These are phyloP conservation scores for Mycena filopes DNA, from an alignment of 768 basidiomycete species.

Conservation along the genomic window DNA sequence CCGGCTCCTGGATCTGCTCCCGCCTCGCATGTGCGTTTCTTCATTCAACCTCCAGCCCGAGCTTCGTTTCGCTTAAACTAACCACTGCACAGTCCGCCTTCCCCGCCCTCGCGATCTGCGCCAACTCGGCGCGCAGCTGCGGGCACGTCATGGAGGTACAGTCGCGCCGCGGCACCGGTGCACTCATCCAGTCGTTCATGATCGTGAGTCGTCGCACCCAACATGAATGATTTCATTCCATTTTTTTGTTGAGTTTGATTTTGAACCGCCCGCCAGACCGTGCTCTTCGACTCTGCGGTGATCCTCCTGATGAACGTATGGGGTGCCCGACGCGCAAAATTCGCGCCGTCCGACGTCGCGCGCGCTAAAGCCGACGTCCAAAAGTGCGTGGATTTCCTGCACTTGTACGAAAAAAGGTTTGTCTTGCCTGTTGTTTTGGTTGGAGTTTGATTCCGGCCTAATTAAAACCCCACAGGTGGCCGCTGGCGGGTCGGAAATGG, in stretches of 20 bases:
- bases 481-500: constrained; percentile 18
- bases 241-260: too few species aligned
- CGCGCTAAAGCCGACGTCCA: constrained; percentile 21
- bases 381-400: constrained; percentile 18
- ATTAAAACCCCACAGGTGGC: constrained; percentile 13
- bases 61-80: not conserved
- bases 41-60: not conserved
- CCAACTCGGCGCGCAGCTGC: constrained; percentile 50
- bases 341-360: constrained; percentile 1
- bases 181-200: constrained; percentile 34
- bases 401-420: constrained; percentile 20
- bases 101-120: constrained; percentile 55
- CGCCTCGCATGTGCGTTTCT: not conserved
- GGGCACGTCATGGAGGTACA: constrained; percentile 49
- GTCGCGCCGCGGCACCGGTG: constrained; percentile 32
- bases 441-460: too few species aligned
- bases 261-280: not conserved
- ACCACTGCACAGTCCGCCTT: constrained; percentile 29
- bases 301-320: constrained; percentile 24
- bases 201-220: constrained; percentile 24
- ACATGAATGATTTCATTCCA: too few species aligned
- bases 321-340: not conserved
- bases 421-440: not conserved
- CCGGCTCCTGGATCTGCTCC: constrained; percentile 35
- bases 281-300: constrained; percentile 19